Conservation (phyloP, 2,329 filamentous ascomycete species). For the Trichoderma koningii region DNA sequence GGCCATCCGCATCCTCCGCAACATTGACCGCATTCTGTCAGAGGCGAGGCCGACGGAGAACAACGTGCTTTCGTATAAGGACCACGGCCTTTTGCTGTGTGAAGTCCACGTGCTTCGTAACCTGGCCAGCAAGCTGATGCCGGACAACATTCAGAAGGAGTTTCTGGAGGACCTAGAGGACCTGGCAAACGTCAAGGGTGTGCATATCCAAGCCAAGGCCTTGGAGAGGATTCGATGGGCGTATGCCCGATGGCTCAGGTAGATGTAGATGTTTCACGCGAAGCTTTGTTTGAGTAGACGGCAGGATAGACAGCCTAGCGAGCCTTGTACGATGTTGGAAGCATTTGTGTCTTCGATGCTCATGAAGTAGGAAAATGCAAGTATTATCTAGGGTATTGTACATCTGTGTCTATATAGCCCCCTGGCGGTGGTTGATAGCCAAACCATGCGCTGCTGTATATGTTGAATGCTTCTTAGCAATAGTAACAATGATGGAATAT, state of each 20-base stretch:
- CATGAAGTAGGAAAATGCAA: background rate
- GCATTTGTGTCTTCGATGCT: background rate
- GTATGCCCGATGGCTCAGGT: conserved; percentile 73
- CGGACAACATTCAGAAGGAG: conserved; percentile 73
- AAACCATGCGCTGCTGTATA: background rate
- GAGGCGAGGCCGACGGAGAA: conserved; percentile 69
- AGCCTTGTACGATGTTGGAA: background rate
- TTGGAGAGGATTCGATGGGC: conserved; percentile 87
- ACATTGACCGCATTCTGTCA: conserved; percentile 79
- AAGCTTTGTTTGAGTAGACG: conserved; percentile 3
- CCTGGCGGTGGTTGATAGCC: background rate
- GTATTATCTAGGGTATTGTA: background rate
- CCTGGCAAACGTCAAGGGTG: conserved; percentile 77
- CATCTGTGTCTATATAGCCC: background rate
- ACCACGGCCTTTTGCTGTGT: conserved; percentile 86
- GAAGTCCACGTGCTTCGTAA: conserved; percentile 83
- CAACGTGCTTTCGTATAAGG: conserved; percentile 82
- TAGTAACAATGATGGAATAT: too few relatives aligned
- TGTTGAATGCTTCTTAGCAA: background rate
- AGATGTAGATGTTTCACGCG: conserved; percentile 15
- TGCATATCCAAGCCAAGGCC: conserved; percentile 75
- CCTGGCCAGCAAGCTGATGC: conserved; percentile 62
- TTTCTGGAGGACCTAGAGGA: conserved; percentile 89
- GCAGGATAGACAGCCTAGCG: background rate
- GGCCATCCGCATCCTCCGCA: conserved; percentile 77